A percentile compares a stretch with the other conserved stretches of the same genome.
Evolutionary conservation across 2,329 filamentous ascomycete species (phyloP).

Genomic region (Hymenoscyphus infarciens): DNA sequence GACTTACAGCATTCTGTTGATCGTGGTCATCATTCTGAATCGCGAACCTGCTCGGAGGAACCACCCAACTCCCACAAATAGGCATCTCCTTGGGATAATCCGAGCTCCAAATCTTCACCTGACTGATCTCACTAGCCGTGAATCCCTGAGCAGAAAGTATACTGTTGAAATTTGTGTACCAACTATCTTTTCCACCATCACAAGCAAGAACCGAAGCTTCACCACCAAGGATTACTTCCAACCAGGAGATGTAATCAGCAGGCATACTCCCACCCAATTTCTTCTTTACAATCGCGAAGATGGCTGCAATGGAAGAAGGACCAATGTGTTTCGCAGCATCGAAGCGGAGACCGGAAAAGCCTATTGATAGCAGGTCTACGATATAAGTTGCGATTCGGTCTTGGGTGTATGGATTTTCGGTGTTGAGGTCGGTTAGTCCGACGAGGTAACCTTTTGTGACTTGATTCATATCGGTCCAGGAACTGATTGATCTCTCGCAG

Average conservation of each 20-base stretch:
- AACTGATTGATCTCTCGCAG: conserved; percentile 30
- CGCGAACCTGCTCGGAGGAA: conserved; percentile 24
- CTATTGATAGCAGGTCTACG: conserved; percentile 32
- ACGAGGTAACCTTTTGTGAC: conserved; percentile 33
- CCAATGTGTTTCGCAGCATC: conserved; percentile 35
- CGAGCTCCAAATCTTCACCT: conserved; percentile 34
- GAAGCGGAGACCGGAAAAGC: conserved; percentile 32
- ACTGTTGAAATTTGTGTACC: conserved; percentile 33
- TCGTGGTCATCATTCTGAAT: conserved; percentile 36
- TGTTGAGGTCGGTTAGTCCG: conserved; percentile 31
- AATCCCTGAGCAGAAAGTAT: conserved; percentile 26
- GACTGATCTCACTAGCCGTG: conserved; percentile 27
- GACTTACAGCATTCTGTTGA: conserved; percentile 30
- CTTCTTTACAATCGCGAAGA: conserved; percentile 28
- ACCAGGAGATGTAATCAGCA: conserved; percentile 32
- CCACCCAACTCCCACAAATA: conserved; percentile 16
- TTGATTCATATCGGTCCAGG: conserved; percentile 32
- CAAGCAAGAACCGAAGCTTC: conserved; percentile 30
- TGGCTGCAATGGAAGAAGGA: conserved; percentile 28
- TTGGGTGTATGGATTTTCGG: conserved; percentile 33
- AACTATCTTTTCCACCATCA: conserved; percentile 27
- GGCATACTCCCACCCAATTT: conserved; percentile 32
- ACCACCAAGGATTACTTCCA: conserved; percentile 33
- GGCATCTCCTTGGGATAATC: conserved; percentile 31
- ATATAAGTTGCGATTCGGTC: conserved; percentile 34